A percentile compares a stretch with the other conserved stretches of the same genome.
Conservation (phyloP, 257 asterid species). For the Solanum etuberosum region DNA sequence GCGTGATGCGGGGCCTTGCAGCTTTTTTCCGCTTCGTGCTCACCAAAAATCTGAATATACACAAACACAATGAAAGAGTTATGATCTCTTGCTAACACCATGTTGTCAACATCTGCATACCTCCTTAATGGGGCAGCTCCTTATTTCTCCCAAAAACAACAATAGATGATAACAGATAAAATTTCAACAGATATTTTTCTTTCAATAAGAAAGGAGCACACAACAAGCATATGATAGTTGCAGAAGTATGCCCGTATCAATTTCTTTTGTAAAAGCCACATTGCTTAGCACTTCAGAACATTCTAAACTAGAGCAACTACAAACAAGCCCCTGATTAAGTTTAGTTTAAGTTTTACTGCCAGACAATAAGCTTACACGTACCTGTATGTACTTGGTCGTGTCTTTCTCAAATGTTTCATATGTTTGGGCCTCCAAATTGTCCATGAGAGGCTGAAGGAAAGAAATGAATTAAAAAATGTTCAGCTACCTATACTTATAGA, state of each 20-base stretch:
- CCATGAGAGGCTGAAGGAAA: slow-evolving; percentile 92
- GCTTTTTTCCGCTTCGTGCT: background rate
- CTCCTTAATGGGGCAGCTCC: background rate
- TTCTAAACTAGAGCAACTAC: background rate
- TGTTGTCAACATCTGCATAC: background rate
- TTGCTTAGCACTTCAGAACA: background rate
- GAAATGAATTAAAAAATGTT: background rate
- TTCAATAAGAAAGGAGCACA: background rate
- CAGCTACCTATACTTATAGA: background rate
- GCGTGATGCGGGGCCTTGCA: background rate
- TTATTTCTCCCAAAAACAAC: background rate
- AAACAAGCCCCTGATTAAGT: background rate
- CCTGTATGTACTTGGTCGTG: slow-evolving; percentile 84
- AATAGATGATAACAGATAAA: background rate
- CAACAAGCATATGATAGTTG: background rate
- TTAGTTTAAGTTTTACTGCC: background rate
- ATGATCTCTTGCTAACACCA: background rate
- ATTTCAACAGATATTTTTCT: background rate
- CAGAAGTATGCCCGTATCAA: background rate
- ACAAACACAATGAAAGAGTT: background rate
- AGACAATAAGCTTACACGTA: slow-evolving; percentile 5
- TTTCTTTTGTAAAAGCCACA: background rate
- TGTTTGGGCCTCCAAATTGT: slow-evolving; percentile 97
- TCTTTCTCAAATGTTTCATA: slow-evolving; percentile 97
- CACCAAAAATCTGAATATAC: background rate